Conservation (phyloP, 208 protist genomes). For the Wallacemonas sp. region DNA sequence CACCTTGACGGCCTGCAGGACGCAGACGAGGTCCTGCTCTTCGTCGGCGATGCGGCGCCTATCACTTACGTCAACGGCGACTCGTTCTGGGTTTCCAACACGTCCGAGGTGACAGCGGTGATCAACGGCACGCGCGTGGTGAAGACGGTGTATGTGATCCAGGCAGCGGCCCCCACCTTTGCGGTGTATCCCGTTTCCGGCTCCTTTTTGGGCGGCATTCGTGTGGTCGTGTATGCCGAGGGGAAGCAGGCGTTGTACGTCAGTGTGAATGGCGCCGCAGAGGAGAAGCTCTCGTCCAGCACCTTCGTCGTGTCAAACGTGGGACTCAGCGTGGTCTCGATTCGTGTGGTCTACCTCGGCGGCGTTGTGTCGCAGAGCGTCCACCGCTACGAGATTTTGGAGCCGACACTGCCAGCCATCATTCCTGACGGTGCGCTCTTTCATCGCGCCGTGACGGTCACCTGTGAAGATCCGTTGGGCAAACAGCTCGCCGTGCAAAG, state of each 20-base stretch:
- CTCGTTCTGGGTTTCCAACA: conserved; percentile 51
- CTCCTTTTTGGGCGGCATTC: conserved; percentile 55
- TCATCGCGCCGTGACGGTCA: conserved; percentile 31
- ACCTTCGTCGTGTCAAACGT: not conserved
- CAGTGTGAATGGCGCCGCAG: conserved; percentile 36
- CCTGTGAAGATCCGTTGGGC: conserved; percentile 38
- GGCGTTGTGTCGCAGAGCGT: conserved; percentile 29
- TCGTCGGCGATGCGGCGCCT: conserved; percentile 18
- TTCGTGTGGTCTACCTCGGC: conserved; percentile 37
- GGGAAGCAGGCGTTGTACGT: conserved; percentile 36
- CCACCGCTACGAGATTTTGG: conserved; percentile 39
- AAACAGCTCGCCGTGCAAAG: conserved; percentile 15
- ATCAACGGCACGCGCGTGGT: conserved; percentile 30
- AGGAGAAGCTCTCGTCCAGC: conserved; percentile 4
- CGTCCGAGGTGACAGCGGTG: conserved; percentile 43
- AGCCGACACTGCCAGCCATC: conserved; percentile 28
- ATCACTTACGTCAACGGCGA: conserved; percentile 29
- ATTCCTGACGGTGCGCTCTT: conserved; percentile 25
- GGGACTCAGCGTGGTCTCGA: conserved; percentile 5
- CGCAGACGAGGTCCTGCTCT: conserved; percentile 33
- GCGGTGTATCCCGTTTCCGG: conserved; percentile 51
- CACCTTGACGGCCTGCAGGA: conserved; percentile 26
- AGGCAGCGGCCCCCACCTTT: conserved; percentile 28
- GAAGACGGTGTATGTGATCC: conserved; percentile 37
- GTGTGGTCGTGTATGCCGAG: conserved; percentile 38